Conservation (phyloP, 768 basidiomycete genomes). For the Naganishia vishniacii region DNA sequence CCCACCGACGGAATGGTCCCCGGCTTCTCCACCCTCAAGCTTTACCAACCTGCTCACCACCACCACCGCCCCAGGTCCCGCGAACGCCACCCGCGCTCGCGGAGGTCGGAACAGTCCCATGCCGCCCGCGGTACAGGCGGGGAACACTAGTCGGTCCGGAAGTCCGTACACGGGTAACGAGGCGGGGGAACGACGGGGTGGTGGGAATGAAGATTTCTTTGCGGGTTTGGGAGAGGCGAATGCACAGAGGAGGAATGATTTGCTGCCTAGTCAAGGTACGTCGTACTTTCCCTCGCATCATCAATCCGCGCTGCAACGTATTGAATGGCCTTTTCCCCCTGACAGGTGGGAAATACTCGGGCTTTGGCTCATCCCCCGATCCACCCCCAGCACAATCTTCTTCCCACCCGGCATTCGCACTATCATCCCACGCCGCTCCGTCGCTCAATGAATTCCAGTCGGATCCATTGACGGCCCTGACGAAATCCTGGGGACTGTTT, state of each 20-base stretch:
- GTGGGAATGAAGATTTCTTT: slow-evolving; percentile 81
- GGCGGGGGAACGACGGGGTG: slow-evolving; percentile 43
- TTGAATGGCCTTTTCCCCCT: not conserved
- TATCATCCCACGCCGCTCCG: slow-evolving; percentile 76
- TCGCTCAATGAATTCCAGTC: slow-evolving; percentile 74
- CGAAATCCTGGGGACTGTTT: slow-evolving; percentile 95
- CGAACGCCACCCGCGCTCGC: slow-evolving; percentile 60
- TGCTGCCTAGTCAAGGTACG: slow-evolving; percentile 81
- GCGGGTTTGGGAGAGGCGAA: slow-evolving; percentile 77
- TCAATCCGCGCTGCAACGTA: not conserved
- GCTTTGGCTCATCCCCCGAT: slow-evolving; percentile 81
- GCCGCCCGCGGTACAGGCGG: slow-evolving; percentile 53
- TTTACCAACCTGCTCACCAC: slow-evolving; percentile 54
- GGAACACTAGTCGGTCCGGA: slow-evolving; percentile 29
- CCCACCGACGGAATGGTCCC: slow-evolving; percentile 65
- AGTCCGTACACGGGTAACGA: slow-evolving; percentile 24
- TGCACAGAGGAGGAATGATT: slow-evolving; percentile 64
- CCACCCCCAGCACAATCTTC: slow-evolving; percentile 41
- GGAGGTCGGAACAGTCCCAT: slow-evolving; percentile 54
- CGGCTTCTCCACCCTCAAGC: slow-evolving; percentile 62
- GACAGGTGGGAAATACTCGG: slow-evolving; percentile 68
- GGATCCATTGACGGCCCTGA: slow-evolving; percentile 75
- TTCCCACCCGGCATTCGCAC: slow-evolving; percentile 62
- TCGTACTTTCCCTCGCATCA: not conserved
- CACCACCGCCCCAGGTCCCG: slow-evolving; percentile 72